phyloP scores from a whole-genome alignment of 805 yeast species.

The Cyberlindnera bimundalis region DNA sequence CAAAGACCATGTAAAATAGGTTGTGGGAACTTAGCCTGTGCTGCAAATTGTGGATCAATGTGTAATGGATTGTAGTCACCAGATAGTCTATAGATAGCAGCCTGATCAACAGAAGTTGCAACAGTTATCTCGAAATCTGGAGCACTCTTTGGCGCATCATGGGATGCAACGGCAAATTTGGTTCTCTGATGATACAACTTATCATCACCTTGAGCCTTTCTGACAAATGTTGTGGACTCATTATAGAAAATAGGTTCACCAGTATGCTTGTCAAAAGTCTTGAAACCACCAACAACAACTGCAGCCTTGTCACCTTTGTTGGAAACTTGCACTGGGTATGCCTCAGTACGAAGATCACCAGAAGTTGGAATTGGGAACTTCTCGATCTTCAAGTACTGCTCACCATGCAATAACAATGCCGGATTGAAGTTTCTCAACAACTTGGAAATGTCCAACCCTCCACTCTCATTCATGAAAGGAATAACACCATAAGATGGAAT shows the following conservation, averaged over 20 bases:
- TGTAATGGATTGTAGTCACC: conserved; percentile 96
- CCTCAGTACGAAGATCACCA: conserved; percentile 58
- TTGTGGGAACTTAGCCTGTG: conserved; percentile 74
- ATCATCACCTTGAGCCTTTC: conserved; percentile 61
- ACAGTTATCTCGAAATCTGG: conserved; percentile 67
- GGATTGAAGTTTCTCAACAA: conserved; percentile 83
- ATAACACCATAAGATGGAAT: conserved; percentile 89
- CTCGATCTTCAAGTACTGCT: conserved; percentile 78
- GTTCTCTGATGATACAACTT: conserved; percentile 45
- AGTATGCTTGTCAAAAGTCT: conserved; percentile 62
- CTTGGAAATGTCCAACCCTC: conserved; percentile 53
- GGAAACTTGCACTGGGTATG: conserved; percentile 65
- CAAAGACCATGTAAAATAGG: conserved; percentile 96
- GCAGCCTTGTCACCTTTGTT: conserved; percentile 87
- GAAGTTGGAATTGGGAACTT: conserved; percentile 77
- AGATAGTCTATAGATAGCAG: conserved; percentile 84
- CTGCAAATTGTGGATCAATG: conserved; percentile 88
- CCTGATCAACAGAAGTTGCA: conserved; percentile 66
- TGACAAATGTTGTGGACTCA: conserved; percentile 79
- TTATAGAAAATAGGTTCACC: conserved; percentile 74
- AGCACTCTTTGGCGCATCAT: conserved; percentile 54
- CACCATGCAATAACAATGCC: conserved; percentile 89
- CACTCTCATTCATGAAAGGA: conserved; percentile 68
- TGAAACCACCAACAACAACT: conserved; percentile 67
- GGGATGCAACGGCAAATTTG: conserved; percentile 58